Evolutionary conservation across 768 basidiomycete genomes (phyloP), one percentile per base, ranked within the genome.

Genomic region (Filobasidium floriforme): DNA sequence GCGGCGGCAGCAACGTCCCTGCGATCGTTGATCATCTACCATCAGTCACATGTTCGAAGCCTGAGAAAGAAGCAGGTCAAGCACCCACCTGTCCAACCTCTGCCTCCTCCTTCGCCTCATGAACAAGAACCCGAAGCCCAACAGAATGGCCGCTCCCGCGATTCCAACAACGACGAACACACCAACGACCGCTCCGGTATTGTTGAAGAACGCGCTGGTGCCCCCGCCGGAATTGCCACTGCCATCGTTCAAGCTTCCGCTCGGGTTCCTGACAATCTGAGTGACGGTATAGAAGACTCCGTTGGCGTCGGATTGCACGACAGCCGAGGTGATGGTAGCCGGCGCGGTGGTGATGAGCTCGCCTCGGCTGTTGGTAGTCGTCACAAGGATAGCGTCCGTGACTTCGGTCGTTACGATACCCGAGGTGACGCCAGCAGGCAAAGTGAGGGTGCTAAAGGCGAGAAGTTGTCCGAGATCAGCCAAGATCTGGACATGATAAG

Each of bases 111-210:
- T 70, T 11, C 78, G 65, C 26, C 77, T 61, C 19, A 79, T 63
- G 70, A 80, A 76, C 68, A 80, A 76, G 73, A 83, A 81, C 22
- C 82, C 70, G n/a, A 82, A 68, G 10, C 82, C 82, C 10, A 82
- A 75, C 9, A 81, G 70, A 26, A 86, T 68, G 0, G 80, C 81
- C 0, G 83, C 81, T 6, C 82, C 79, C 3, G 89, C 87, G 24
- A 90, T 73, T 7, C 92, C 93, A 19, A 87, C 82, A 12, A 82
- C 85, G 7, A 87, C 81, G 75, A 90, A 90, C n/a, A 86, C 84
- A 7, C 87, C 89, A 1, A 86, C 85, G 3, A 89, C 85, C 11
- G 86, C 86, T 1, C 86, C 85, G 32, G 81, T 85, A 73, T 90
- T 89, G 60, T 77, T 77, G 79, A 94, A 93, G 81, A 96, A 98